phyloP scores from a whole-genome alignment of 257 asterid genomes.

The Penstemon barbatus region DNA sequence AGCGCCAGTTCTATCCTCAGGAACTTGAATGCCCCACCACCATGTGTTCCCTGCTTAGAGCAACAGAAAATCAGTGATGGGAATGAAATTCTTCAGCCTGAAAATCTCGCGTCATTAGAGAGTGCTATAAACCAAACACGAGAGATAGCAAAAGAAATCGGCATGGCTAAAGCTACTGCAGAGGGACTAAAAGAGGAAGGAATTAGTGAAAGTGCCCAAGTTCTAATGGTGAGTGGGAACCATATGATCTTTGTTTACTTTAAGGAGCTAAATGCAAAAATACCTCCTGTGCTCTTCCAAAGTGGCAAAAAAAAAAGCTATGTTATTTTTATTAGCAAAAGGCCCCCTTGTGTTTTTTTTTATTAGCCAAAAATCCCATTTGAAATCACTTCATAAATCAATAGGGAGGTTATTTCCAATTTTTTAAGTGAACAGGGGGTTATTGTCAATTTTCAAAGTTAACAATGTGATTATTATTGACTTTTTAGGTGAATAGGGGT shows the following conservation, averaged over 20 bases:
- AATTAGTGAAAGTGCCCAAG: slow-evolving; percentile 66
- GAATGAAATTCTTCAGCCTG: slow-evolving; percentile 37
- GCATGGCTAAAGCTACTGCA: slow-evolving; percentile 60
- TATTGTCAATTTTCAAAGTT: too few relatives aligned
- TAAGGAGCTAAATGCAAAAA: too few relatives aligned
- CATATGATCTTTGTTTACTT: background rate
- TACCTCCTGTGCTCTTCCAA: too few relatives aligned
- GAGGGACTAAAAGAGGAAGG: slow-evolving; percentile 77
- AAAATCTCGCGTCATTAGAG: slow-evolving; percentile 53
- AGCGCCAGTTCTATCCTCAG: slow-evolving; percentile 78
- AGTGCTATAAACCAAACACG: slow-evolving; percentile 60
- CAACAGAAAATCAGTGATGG: slow-evolving; percentile 23
- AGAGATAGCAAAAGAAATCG: slow-evolving; percentile 63
- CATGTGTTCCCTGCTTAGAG: slow-evolving; percentile 9
- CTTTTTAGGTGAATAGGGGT: too few relatives aligned
- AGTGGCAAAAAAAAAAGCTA: too few relatives aligned
- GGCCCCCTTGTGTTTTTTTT: too few relatives aligned
- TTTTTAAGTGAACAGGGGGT: too few relatives aligned
- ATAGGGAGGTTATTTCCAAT: too few relatives aligned
- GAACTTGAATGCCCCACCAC: slow-evolving; percentile 56
- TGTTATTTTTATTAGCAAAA: too few relatives aligned
- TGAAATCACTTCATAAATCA: too few relatives aligned
- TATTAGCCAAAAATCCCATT: too few relatives aligned
- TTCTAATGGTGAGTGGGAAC: slow-evolving; percentile 59
- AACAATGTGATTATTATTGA: too few relatives aligned